These are phyloP conservation scores for Candida sanyiensis DNA, from an alignment of 805 yeast species.

Conservation along the genomic window DNA sequence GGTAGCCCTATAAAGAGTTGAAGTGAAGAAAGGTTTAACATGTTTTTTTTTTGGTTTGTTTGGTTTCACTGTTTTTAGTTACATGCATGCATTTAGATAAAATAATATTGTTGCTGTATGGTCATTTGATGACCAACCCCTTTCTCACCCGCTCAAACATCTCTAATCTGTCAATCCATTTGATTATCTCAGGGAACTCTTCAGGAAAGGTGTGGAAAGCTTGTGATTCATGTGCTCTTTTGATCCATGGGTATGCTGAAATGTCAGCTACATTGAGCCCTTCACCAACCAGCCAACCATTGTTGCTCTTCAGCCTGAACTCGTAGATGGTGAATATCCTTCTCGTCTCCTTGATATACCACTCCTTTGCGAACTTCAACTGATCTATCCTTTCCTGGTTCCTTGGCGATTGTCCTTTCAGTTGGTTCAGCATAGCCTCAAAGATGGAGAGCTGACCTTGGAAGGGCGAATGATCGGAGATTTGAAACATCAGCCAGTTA, in stretches of 20 bases:
- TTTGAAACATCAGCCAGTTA: slow-evolving; percentile 48
- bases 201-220: background rate
- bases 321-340: slow-evolving; percentile 5
- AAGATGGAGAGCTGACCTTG: slow-evolving; percentile 42
- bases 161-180: slow-evolving; percentile 10
- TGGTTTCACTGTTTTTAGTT: background rate
- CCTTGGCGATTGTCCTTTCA: background rate
- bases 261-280: slow-evolving; percentile 9
- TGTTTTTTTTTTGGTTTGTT: slow-evolving; percentile 1
- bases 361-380: slow-evolving; percentile 1
- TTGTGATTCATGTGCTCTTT: background rate
- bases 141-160: slow-evolving; percentile 9
- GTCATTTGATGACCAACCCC: slow-evolving; percentile 4
- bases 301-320: slow-evolving; percentile 1
- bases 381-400: background rate
- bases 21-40: background rate
- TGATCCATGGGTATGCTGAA: slow-evolving; percentile 8
- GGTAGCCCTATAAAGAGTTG: slow-evolving; percentile 18
- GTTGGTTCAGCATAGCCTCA: background rate
- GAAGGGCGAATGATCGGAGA: slow-evolving; percentile 52
- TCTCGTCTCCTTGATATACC: slow-evolving; percentile 4
- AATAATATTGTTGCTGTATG: too few species aligned
- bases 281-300: slow-evolving; percentile 9
- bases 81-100: background rate
- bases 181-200: slow-evolving; percentile 1